Percentiles rank a stretch among this genome's conserved stretches.
These are phyloP conservation scores for Hansenula sp. DNA, from an alignment of 1,139 yeast genomes.

Conservation along the genomic window DNA sequence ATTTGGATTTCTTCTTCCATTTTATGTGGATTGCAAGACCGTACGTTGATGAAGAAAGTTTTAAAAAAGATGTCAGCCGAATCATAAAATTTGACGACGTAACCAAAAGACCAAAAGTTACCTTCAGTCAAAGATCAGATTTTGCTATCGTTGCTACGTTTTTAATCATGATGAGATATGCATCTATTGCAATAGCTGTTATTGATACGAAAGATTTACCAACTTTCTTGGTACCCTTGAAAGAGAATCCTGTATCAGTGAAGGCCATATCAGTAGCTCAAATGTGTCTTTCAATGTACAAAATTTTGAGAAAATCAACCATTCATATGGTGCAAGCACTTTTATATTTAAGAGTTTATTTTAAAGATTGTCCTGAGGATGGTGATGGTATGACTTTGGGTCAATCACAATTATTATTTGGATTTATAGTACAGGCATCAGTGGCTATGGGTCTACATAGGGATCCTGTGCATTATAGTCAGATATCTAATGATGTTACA, in stretches of 20 bases:
- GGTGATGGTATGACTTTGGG: constrained; percentile 11
- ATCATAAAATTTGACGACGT: neutral
- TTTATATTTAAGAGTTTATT: constrained; percentile 31
- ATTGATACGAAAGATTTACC: constrained; percentile 11
- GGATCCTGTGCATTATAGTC: constrained; percentile 19
- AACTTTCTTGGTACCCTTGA: constrained; percentile 15
- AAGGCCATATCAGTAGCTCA: constrained; percentile 27
- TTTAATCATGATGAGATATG: constrained; percentile 36
- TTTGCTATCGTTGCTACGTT: constrained; percentile 36
- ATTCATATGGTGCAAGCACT: constrained; percentile 33
- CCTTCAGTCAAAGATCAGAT: constrained; percentile 22
- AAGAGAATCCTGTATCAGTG: constrained; percentile 29
- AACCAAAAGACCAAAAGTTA: neutral
- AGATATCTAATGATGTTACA: constrained; percentile 5
- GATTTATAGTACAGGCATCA: constrained; percentile 14
- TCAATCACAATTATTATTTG: constrained; percentile 14
- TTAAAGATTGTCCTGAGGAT: constrained; percentile 25
- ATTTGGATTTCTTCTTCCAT: constrained; percentile 1
- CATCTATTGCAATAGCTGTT: constrained; percentile 27
- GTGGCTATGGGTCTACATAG: constrained; percentile 17
- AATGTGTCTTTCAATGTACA: constrained; percentile 25
- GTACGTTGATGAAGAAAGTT: constrained; percentile 32
- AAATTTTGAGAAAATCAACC: constrained; percentile 27
- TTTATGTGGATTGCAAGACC: constrained; percentile 25
- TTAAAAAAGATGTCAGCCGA: constrained; percentile 11